A percentile compares a stretch with the other conserved stretches of the same genome.
Conservation (phyloP, 2,329 filamentous ascomycete genomes). For the Calonectria pauciramosa region DNA sequence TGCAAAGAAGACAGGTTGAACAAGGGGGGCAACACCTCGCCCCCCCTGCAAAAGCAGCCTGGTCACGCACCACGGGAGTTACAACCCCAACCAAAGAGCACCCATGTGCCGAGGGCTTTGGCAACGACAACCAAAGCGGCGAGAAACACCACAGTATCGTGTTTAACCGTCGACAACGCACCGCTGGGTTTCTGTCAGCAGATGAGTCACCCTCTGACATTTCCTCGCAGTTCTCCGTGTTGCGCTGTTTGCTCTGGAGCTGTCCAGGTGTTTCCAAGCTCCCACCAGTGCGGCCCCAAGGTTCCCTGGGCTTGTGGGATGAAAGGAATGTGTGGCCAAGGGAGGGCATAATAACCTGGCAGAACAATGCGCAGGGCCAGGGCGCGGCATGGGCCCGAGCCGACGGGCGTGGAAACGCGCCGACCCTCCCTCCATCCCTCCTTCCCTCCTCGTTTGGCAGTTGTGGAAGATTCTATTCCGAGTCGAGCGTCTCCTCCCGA, state of each 20-base stretch:
- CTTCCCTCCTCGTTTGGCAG: not conserved
- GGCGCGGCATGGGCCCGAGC: slow-evolving; percentile 22
- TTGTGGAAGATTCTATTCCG: not conserved
- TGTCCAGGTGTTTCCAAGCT: slow-evolving; percentile 36
- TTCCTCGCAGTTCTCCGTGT: slow-evolving; percentile 13
- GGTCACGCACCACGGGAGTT: slow-evolving; percentile 40
- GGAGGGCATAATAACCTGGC: slow-evolving; percentile 36
- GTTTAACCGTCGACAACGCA: slow-evolving; percentile 24
- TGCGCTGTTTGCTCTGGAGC: slow-evolving; percentile 29
- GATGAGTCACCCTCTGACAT: slow-evolving; percentile 41
- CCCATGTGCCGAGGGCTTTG: slow-evolving; percentile 42
- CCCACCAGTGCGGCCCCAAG: slow-evolving; percentile 31
- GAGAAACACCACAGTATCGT: slow-evolving; percentile 18
- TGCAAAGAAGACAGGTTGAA: slow-evolving; percentile 39
- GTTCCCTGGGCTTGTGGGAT: slow-evolving; percentile 32
- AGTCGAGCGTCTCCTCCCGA: slow-evolving; percentile 1
- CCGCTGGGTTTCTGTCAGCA: slow-evolving; percentile 33
- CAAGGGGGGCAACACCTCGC: slow-evolving; percentile 32
- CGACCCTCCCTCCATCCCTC: slow-evolving; percentile 18
- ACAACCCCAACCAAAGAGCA: slow-evolving; percentile 31
- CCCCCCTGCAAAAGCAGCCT: slow-evolving; percentile 24
- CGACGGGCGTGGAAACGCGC: slow-evolving; percentile 33
- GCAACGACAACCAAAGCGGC: slow-evolving; percentile 34
- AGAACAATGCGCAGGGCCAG: slow-evolving; percentile 23
- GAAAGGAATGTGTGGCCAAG: slow-evolving; percentile 38